Base-by-base conservation (phyloP, 2,329 filamentous ascomycete genomes). In the Cladophialophora carrionii region DNA sequence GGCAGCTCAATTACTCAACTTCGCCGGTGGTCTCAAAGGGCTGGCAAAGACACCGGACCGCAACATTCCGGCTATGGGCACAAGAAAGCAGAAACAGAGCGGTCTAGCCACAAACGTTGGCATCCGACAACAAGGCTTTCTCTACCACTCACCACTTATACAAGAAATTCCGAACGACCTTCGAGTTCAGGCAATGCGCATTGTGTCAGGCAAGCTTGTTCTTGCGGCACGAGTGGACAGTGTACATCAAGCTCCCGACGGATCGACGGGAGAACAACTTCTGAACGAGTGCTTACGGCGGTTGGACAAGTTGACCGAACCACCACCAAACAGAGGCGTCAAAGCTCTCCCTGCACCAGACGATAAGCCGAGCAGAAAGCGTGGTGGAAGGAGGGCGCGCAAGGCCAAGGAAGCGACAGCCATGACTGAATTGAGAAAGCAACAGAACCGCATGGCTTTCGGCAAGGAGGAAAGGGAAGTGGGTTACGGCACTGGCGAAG, bases 381-480 rank as follows among this genome's bases (percentile, higher is more conserved):
- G 95, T 70, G 95, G 95, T 77, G 95, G 95, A 58, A 84, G 94
- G 62, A 85, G 92, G 70, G 95, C 93, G 12, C 84, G 95, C 63
- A 96, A 96, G 78, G 94, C 94, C 66, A 99, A 99, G 84, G 95
- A 96, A 78, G 93, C 94, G 3, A 91, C 91, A 6, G 94, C 95
- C 66, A 96, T 97, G 92, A 99, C 95, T 0, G 95, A 99, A 62
- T 82, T 99, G 32, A 88, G 93, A 70, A 97, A 98, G 77, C 92
- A 92, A 4, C 95, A 98, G 78, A 99, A 99, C 79, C 87, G 95
- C 61, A 89, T 99, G 86, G 92, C 89, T 0, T 99, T 99, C 74
- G 93, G 93, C 64, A 95, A 96, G 76, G 94, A 98, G 77, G 95
- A 99, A 78, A 89, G 87, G 72, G 95, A 99, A 78, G 88, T 95